Evolutionary conservation across 2,329 filamentous ascomycete genomes (phyloP).

Genomic region (Aspergillus piperis): DNA sequence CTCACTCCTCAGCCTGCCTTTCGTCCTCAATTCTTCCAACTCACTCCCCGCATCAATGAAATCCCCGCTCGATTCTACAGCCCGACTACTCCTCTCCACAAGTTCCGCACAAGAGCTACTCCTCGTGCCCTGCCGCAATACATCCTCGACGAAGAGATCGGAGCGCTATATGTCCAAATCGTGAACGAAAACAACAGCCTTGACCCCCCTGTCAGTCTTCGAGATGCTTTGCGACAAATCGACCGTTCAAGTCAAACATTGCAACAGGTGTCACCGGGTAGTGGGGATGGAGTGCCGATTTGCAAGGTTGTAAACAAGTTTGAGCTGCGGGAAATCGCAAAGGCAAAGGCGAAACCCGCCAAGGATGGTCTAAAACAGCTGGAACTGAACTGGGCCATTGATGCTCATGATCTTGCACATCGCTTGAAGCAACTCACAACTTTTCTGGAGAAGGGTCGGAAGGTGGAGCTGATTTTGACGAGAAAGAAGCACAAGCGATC

Average conservation of each 20-base stretch:
- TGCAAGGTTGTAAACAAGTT: constrained; percentile 70
- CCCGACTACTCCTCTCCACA: constrained; percentile 15
- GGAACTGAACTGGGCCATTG: constrained; percentile 90
- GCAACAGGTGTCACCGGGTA: constrained; percentile 48
- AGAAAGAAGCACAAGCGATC: constrained; percentile 65
- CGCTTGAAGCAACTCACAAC: constrained; percentile 65
- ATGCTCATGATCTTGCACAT: constrained; percentile 71
- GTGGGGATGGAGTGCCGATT: constrained; percentile 51
- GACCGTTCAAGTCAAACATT: constrained; percentile 55
- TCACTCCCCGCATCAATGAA: not conserved
- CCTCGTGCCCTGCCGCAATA: constrained; percentile 14
- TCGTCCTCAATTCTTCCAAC: constrained; percentile 17
- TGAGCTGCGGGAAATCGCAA: constrained; percentile 50
- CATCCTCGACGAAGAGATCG: constrained; percentile 39
- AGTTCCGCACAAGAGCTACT: constrained; percentile 3
- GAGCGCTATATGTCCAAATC: constrained; percentile 33
- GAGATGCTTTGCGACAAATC: constrained; percentile 44
- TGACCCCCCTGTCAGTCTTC: constrained; percentile 30
- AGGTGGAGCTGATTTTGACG: constrained; percentile 72
- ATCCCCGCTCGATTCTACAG: constrained; percentile 18
- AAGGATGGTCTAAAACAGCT: constrained; percentile 65
- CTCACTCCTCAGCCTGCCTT: constrained; percentile 23
- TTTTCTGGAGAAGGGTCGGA: constrained; percentile 73
- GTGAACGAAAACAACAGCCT: constrained; percentile 38
- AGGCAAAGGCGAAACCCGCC: constrained; percentile 40